Evolutionary conservation across 129 eudicot species (phyloP), one percentile per base, ranked within the genome.

Genomic region (Chrysanthemum makinoi): DNA sequence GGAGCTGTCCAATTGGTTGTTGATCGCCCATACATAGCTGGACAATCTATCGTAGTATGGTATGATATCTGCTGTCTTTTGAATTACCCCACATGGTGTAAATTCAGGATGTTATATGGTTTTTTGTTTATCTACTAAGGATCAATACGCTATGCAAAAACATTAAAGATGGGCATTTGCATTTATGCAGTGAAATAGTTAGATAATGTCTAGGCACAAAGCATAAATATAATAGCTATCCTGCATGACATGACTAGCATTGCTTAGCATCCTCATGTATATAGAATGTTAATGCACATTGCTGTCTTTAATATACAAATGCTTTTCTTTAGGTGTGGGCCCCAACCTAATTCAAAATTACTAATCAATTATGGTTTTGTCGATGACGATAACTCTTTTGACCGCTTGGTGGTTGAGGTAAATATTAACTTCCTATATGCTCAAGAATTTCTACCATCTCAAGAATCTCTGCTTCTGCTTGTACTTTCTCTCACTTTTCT

Each of bases 351-450:
- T 75, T 94, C 98, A 11, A 94, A 89, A 52, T 80, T 94, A 74
- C 93, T 94, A 69, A 88, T 94, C 44, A 94, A 94, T 80, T 94
- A 94, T 61, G 98, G 98, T 66, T 89, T 89, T 72, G 98, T 94
- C 64, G 98, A 94, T 63, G 98, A 94, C 39, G 97, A 94, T 60
- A 89, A 89, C 82, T 59, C 93, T 19, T 89, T 83, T 79, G 93
- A 94, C 65, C 96, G 98, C 58, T 18, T 94, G 74, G 63, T 77
- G 69, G 82, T 94, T 20, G 87, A 89, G 98, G 98, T 89, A 76
- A 56, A 51, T 66, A 17, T 60, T 33, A 48, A 30, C 57, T 53
- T 48, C 46, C 77, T 35, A 51, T 28, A 65, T 70, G 56, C 61
- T 55, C 35, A 20, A 46, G 17, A 64, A 60, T 39, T 39, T 39